phyloP scores from a whole-genome alignment of 208 protist genomes.

The Leishmania arabica region DNA sequence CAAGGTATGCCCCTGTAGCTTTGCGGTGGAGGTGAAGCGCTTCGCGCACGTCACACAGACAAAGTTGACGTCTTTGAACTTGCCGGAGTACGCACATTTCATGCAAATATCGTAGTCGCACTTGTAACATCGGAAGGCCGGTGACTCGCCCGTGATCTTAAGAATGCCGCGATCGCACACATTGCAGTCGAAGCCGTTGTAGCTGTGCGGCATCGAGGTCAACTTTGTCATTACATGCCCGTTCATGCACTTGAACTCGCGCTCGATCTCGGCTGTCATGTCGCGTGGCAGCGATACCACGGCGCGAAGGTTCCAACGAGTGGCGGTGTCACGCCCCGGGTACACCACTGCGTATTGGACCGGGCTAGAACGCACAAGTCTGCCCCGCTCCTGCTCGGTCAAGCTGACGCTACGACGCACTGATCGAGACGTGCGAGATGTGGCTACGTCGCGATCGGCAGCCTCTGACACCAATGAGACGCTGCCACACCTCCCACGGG shows the following conservation, averaged over 20 bases:
- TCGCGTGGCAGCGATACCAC: constrained; percentile 82
- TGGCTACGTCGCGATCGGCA: constrained; percentile 4
- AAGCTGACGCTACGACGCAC: constrained; percentile 58
- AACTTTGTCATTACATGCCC: constrained; percentile 86
- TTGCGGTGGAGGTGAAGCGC: constrained; percentile 74
- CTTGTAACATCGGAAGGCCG: constrained; percentile 87
- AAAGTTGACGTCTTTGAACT: constrained; percentile 84
- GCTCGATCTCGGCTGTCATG: constrained; percentile 55
- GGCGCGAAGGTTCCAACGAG: constrained; percentile 70
- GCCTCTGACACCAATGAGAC: constrained; percentile 47
- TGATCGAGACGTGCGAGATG: constrained; percentile 31
- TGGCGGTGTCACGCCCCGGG: constrained; percentile 68
- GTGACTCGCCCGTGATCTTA: constrained; percentile 62
- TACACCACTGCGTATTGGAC: constrained; percentile 84
- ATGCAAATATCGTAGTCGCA: constrained; percentile 91
- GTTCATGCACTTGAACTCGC: constrained; percentile 81
- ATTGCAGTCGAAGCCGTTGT: constrained; percentile 91
- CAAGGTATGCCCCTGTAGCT: constrained; percentile 80
- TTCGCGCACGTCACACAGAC: constrained; percentile 85
- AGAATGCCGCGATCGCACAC: constrained; percentile 83
- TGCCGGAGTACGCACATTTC: constrained; percentile 75
- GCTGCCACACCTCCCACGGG: constrained; percentile 47
- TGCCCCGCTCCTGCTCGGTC: constrained; percentile 30
- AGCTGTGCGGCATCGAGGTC: constrained; percentile 79
- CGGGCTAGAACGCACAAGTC: constrained; percentile 62